These are phyloP conservation scores for Lablab purpureus DNA, from an alignment of 306 rosid genomes.

Conservation along the genomic window DNA sequence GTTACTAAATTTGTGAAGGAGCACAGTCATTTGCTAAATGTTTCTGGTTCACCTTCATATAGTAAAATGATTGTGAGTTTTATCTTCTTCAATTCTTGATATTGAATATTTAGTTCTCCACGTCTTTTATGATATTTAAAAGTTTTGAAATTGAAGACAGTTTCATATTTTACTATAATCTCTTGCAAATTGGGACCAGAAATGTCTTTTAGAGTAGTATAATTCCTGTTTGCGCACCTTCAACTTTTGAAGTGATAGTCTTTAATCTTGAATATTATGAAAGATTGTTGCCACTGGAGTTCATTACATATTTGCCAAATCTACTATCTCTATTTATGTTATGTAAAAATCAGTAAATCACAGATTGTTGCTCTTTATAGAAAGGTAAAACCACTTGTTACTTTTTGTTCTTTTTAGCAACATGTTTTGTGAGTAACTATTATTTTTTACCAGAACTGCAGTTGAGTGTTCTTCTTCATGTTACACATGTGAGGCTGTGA, in stretches of 20 bases:
- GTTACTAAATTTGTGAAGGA: conserved; percentile 54
- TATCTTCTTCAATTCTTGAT: conserved; percentile 17
- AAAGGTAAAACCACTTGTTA: background rate
- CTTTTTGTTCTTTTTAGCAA: background rate
- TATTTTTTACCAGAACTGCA: background rate
- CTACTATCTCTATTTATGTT: conserved; percentile 11
- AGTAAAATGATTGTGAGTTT: conserved; percentile 44
- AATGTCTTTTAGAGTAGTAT: conserved; percentile 14
- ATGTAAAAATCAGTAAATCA: background rate
- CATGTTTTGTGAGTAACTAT: background rate
- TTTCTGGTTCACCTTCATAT: conserved; percentile 25
- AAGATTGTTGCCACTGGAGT: background rate
- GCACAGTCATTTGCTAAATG: conserved; percentile 46
- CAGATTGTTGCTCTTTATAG: background rate
- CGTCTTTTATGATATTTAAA: background rate
- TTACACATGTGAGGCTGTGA: background rate
- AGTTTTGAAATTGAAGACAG: background rate
- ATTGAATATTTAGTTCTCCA: conserved; percentile 14
- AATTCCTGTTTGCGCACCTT: conserved; percentile 8
- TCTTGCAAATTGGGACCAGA: conserved; percentile 2
- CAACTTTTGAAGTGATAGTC: background rate
- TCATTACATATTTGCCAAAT: background rate
- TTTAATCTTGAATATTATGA: conserved; percentile 3
- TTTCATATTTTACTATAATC: background rate
- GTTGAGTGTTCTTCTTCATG: background rate